Evolutionary conservation across 345 rosid species (phyloP), one percentile per base, ranked within the genome.

Genomic region (Arabis hirsuta): DNA sequence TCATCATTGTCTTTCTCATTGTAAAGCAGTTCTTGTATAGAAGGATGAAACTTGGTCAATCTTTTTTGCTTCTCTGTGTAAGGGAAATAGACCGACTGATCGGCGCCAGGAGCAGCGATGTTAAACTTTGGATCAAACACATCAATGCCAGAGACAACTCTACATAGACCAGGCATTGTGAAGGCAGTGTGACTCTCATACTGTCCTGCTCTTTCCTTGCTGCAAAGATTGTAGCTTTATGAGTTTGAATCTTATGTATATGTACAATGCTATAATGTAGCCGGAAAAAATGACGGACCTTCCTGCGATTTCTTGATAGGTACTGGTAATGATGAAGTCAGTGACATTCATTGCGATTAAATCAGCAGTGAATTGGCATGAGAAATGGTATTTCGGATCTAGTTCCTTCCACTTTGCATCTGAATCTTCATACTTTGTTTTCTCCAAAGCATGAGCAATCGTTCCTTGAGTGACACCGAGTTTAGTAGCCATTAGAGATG

Each of bases 231-330:
- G 7, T 20, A 24, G 67, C 22, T 29, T 20, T 20, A 32, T 13
- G 20, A 43, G 29, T 60, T 59, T 50, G 43, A 12, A 44, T 48
- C n/a, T 51, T 67, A 36, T 72, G 29, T 38, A 13, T 64, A 47
- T 42, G 6, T 42, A 26, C 12, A 42, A 41, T 44, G 51, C 14
- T 27, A 36, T 2, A 31, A 9, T 29, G 19, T 58, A 12, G 29
- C 50, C 7, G 13, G 19, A 14, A 26, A 9, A 2, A 14, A 42
- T 32, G 29, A 69, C 83, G 12, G 51, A 85, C 98, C 94, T 95
- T 81, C 99, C 99, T 5, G 97, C 96, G 32, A 95, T 95, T 82
- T 95, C 98, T 73, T 95, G 98, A 73, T 90, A 95, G 9, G 96
- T 91, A 81, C 99, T 95, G 7, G 90, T 85, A 24, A 95, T 87